These are phyloP conservation scores for Xerocomus nothofagi DNA, from an alignment of 1,284 basidiomycete genomes.

Conservation along the genomic window DNA sequence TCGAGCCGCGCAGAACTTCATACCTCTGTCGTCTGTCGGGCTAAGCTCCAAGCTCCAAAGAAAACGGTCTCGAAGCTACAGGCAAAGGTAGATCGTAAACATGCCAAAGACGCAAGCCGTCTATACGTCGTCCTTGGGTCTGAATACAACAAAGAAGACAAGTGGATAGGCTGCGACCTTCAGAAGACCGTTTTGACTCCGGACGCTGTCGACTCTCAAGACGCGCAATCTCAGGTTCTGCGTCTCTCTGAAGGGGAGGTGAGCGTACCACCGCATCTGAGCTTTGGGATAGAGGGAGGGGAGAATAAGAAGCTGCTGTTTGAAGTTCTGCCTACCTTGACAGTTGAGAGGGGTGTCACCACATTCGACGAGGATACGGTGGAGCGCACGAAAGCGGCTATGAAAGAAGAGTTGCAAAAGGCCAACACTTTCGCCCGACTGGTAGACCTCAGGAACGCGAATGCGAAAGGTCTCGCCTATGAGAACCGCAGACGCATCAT, in stretches of 20 bases:
- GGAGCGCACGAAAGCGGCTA: slow-evolving; percentile 21
- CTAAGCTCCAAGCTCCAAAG: slow-evolving; percentile 38
- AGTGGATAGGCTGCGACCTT: slow-evolving; percentile 67
- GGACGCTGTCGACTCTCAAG: slow-evolving; percentile 42
- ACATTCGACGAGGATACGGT: slow-evolving; percentile 21
- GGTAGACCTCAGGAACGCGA: slow-evolving; percentile 85
- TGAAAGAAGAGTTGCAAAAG: slow-evolving; percentile 54
- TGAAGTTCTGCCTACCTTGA: slow-evolving; percentile 53
- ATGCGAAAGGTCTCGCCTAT: slow-evolving; percentile 78
- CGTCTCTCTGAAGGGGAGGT: slow-evolving; percentile 36
- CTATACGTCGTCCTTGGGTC: slow-evolving; percentile 77
- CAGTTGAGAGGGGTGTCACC: slow-evolving; percentile 33
- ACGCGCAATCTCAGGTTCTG: slow-evolving; percentile 13
- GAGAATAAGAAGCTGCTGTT: slow-evolving; percentile 60
- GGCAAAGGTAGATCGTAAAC: slow-evolving; percentile 45
- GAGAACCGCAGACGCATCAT: slow-evolving; percentile 86
- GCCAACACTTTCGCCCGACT: slow-evolving; percentile 67
- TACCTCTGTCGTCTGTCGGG: slow-evolving; percentile 49
- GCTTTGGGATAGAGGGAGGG: slow-evolving; percentile 60
- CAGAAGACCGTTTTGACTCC: slow-evolving; percentile 59
- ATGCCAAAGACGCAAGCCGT: slow-evolving; percentile 42
- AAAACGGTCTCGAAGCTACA: slow-evolving; percentile 54
- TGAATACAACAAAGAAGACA: slow-evolving; percentile 56
- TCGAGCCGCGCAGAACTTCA: slow-evolving; percentile 50
- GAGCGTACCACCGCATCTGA: slow-evolving; percentile 48